These are phyloP conservation scores for Chrysoporthe austroafricana DNA, from an alignment of 2,329 filamentous ascomycete genomes.

Conservation along the genomic window DNA sequence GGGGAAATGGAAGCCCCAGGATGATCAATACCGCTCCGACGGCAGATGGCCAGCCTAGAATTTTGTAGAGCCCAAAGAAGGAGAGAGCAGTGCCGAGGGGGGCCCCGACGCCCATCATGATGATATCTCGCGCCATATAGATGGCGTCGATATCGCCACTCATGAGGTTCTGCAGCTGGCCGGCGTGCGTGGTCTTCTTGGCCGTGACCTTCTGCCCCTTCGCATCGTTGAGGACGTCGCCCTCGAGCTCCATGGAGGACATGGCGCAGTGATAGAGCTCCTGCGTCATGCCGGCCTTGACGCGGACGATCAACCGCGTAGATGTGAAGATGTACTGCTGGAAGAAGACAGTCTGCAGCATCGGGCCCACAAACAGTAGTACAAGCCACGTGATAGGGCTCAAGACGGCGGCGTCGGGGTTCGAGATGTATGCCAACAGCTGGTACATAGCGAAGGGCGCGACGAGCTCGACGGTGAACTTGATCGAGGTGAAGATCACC, in stretches of 20 bases:
- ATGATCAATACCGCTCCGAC: conserved; percentile 55
- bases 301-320: conserved; percentile 58
- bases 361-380: conserved; percentile 56
- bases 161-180: conserved; percentile 52
- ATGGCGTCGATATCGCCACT: conserved; percentile 62
- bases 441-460: conserved; percentile 59
- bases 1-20: conserved; percentile 52
- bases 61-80: conserved; percentile 55
- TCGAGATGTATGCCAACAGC: conserved; percentile 54
- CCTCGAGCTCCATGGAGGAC: conserved; percentile 59
- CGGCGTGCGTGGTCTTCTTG: conserved; percentile 31
- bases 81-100: conserved; percentile 52
- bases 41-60: conserved; percentile 60
- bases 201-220: conserved; percentile 32
- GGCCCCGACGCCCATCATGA: conserved; percentile 50
- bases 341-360: conserved; percentile 52
- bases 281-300: conserved; percentile 61
- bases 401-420: conserved; percentile 39
- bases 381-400: conserved; percentile 50
- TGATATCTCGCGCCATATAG: conserved; percentile 54
- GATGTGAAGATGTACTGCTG: conserved; percentile 63
- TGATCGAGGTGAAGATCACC: conserved; percentile 44
- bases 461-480: conserved; percentile 52
- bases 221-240: conserved; percentile 50
- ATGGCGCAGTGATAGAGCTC: conserved; percentile 61